Evolutionary conservation across 2,329 filamentous ascomycete species (phyloP), one percentile per base, ranked within the genome.

Genomic region (Fusarium nelsonii): DNA sequence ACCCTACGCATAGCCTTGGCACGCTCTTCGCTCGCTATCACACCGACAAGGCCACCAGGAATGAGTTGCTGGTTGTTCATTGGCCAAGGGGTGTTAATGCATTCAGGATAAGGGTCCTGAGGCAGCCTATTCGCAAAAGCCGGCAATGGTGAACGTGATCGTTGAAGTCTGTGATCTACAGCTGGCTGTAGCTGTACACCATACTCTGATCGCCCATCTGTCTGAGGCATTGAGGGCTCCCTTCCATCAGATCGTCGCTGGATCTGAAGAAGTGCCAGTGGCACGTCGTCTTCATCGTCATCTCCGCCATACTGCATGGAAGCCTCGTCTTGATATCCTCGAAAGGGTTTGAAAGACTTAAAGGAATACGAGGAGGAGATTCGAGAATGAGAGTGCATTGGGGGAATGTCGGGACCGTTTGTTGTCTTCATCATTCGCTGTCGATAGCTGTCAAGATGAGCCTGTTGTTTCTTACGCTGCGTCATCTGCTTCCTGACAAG

Each of bases 371-470:
- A 28, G 1, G 60, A 65, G 33, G 62, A 52, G 2, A 37, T 14
- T 15, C 60, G 39, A 0, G 62, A 52, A 20, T 65, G 60, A 41
- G 45, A 41, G 4, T 1, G 8, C 8, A 43, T n/a, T 10, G 30
- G 30, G 6, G 40, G 40, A 16, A 41, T n/a, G 2, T 65, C 59
- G 6, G 36, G n/a, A 5, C 52, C 60, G 8, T 58, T 59, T 6
- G 63, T 68, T n/a, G 34, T 68, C 41, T 64, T 68, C 64, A 64
- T 68, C 63, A 63, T 68, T 18, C 53, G 39, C 32, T 64, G 58
- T 32, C 65, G 52, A 15, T 68, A 68, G 14, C 28, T 51, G n/a
- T 58, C 32, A 16, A 68, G 46, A 15, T 68, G 51, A 16, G 28
- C 58, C 41, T 68, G 57, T 15, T 68, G 65, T 30, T 52, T 63